phyloP scores from a whole-genome alignment of 2,329 filamentous ascomycete genomes.

The Hypoxylon sp. region DNA sequence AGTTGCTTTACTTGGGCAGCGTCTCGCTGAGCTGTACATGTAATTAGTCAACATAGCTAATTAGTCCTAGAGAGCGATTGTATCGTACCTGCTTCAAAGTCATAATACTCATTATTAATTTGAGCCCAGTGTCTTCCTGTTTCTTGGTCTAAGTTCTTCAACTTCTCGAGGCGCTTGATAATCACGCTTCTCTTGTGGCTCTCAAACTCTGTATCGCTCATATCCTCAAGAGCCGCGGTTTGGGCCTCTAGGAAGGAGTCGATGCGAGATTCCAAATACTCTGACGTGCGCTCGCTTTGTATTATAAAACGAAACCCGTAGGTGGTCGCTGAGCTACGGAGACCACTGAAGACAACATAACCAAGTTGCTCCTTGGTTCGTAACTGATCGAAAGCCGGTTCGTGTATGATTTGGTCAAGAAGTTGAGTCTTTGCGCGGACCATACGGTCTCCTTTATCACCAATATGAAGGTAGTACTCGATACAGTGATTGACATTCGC shows the following conservation, averaged over 20 bases:
- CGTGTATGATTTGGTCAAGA: constrained; percentile 90
- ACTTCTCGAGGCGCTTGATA: constrained; percentile 87
- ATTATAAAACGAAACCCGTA: constrained; percentile 91
- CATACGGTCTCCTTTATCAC: constrained; percentile 76
- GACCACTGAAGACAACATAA: constrained; percentile 93
- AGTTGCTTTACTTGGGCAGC: constrained; percentile 80
- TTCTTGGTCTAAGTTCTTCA: constrained; percentile 93
- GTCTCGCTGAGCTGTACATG: constrained; percentile 77
- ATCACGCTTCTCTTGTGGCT: constrained; percentile 91
- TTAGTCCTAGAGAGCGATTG: background rate
- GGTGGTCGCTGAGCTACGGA: constrained; percentile 79
- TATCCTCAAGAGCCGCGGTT: constrained; percentile 75
- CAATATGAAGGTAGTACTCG: constrained; percentile 82
- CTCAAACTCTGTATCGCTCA: constrained; percentile 89
- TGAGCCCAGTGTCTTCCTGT: constrained; percentile 87
- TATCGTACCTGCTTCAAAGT: constrained; percentile 84
- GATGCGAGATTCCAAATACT: constrained; percentile 89
- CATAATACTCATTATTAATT: constrained; percentile 87
- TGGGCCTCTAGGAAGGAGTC: constrained; percentile 84
- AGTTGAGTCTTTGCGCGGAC: constrained; percentile 84
- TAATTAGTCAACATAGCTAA: constrained; percentile 40
- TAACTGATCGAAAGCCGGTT: constrained; percentile 94
- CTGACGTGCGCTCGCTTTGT: constrained; percentile 88
- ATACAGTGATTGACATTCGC: constrained; percentile 92
- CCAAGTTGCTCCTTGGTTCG: constrained; percentile 97